Evolutionary conservation across 352 stramenopile genomes (phyloP).

Genomic region (Globisporangium echinulatum): DNA sequence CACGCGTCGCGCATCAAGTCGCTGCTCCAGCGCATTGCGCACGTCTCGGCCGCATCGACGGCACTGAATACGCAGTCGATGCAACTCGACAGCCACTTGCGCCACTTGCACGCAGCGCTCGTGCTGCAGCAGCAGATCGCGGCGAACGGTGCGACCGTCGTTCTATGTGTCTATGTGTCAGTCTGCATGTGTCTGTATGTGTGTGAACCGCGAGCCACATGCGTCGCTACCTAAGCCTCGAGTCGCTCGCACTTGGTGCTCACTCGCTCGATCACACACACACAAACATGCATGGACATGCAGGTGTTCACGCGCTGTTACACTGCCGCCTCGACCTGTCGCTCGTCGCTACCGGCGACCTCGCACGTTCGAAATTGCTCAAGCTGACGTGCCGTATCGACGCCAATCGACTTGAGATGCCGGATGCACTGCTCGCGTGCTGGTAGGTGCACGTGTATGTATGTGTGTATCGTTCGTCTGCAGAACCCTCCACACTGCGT

Average conservation of each 20-base stretch:
- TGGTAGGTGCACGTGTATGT: conserved; percentile 7
- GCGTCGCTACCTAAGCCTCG: too few relatives aligned
- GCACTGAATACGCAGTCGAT: conserved; percentile 24
- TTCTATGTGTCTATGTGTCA: neutral
- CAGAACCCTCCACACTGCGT: neutral
- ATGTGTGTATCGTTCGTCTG: neutral
- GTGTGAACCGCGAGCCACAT: too few relatives aligned
- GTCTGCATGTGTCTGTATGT: too few relatives aligned
- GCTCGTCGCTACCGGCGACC: neutral
- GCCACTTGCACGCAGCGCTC: conserved; percentile 34
- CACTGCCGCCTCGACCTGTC: conserved; percentile 8
- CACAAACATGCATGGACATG: neutral
- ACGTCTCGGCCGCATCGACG: conserved; percentile 26
- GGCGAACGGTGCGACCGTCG: conserved; percentile 6
- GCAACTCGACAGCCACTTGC: conserved; percentile 31
- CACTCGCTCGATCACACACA: too few relatives aligned
- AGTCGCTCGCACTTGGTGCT: too few relatives aligned
- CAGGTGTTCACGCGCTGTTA: conserved; percentile 12
- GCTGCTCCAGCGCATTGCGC: conserved; percentile 30
- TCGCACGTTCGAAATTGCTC: conserved; percentile 9
- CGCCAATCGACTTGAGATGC: conserved; percentile 4
- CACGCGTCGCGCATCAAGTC: conserved; percentile 19
- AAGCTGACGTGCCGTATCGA: conserved; percentile 11
- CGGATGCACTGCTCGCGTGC: conserved; percentile 8
- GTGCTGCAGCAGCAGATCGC: conserved; percentile 25